Evolutionary conservation across 768 basidiomycete species (phyloP).

Genomic region (Auricularia cornea): DNA sequence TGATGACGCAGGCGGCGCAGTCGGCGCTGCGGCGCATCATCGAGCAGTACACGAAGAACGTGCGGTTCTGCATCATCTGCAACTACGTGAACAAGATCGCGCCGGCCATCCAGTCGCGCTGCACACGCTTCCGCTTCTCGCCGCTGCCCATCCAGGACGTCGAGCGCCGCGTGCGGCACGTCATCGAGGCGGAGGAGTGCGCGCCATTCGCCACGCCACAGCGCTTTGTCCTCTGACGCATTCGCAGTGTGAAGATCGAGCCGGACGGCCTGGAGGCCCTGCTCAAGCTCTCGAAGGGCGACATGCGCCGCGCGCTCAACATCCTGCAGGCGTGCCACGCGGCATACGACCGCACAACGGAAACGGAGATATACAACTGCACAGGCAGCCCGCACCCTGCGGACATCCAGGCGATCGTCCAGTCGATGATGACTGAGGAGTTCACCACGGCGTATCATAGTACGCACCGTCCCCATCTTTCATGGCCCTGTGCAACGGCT

Average conservation of each 20-base stretch:
- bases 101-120: slow-evolving; percentile 96
- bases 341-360: slow-evolving; percentile 82
- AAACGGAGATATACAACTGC: slow-evolving; percentile 91
- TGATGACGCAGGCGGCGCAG: slow-evolving; percentile 99
- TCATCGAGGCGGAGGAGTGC: slow-evolving; percentile 80
- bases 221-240: neutral
- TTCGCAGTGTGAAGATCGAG: slow-evolving; percentile 70
- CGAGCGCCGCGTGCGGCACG: slow-evolving; percentile 66
- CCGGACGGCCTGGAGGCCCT: slow-evolving; percentile 82
- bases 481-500: neutral
- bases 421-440: slow-evolving; percentile 92
- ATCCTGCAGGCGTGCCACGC: slow-evolving; percentile 97
- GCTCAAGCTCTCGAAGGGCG: slow-evolving; percentile 90
- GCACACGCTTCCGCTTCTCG: slow-evolving; percentile 95
- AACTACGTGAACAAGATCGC: slow-evolving; percentile 99
- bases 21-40: slow-evolving; percentile 94
- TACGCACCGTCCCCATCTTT: slow-evolving; percentile 24
- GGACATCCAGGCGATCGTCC: slow-evolving; percentile 89
- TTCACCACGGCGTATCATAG: slow-evolving; percentile 87
- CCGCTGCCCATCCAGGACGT: slow-evolving; percentile 82
- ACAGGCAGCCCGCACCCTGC: slow-evolving; percentile 94
- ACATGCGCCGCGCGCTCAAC: slow-evolving; percentile 95
- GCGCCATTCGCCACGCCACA: slow-evolving; percentile 17
- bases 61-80: slow-evolving; percentile 98
- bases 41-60: slow-evolving; percentile 97